Conservation (phyloP, 352 stramenopile genomes). For the Peronospora farinosa region DNA sequence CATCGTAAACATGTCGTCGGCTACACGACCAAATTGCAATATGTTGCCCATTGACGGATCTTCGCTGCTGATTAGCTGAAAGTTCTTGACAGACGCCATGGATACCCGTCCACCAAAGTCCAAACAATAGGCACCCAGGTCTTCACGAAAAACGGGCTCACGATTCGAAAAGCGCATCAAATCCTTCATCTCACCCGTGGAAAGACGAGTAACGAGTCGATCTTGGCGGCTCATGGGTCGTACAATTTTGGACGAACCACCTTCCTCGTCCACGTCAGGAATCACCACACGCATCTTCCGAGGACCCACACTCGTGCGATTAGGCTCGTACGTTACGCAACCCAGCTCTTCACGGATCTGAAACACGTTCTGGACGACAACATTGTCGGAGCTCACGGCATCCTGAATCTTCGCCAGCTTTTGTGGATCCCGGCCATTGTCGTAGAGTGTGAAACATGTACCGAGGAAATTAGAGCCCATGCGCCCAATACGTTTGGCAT, state of each 20-base stretch:
- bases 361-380: conserved; percentile 70
- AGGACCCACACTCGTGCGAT: conserved; percentile 78
- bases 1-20: conserved; percentile 89
- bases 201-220: conserved; percentile 68
- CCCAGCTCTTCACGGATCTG: conserved; percentile 83
- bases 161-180: conserved; percentile 86
- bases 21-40: conserved; percentile 83
- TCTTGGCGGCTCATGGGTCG: conserved; percentile 81
- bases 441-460: conserved; percentile 83
- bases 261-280: conserved; percentile 76
- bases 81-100: conserved; percentile 86
- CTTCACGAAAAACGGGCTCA: conserved; percentile 79
- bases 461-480: conserved; percentile 87
- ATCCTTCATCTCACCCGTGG: conserved; percentile 65
- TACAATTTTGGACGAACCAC: conserved; percentile 72
- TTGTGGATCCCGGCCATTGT: conserved; percentile 84
- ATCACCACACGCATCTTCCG: conserved; percentile 84
- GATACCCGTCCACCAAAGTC: conserved; percentile 83
- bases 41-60: conserved; percentile 83
- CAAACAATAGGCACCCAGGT: conserved; percentile 80
- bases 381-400: conserved; percentile 60
- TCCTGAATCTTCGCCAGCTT: conserved; percentile 86
- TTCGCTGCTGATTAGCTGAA: conserved; percentile 82
- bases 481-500: conserved; percentile 68
- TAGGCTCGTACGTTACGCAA: conserved; percentile 83